phyloP scores from a whole-genome alignment of 495 filamentous ascomycete species.

The Penicillium riverlandense region DNA sequence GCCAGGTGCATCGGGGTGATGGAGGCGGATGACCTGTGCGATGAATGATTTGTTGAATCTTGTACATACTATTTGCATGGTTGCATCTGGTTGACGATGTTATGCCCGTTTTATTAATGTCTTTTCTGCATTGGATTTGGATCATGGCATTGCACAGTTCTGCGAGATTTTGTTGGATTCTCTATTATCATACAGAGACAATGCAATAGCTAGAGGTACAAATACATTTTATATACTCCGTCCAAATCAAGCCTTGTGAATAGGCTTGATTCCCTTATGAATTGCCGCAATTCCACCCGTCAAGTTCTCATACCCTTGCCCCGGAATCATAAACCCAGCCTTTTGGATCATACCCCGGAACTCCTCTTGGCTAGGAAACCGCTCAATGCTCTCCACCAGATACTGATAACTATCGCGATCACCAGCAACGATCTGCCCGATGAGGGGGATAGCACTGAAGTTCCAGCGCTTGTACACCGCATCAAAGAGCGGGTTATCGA shows the following conservation, averaged over 20 bases:
- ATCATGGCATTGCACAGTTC: neutral
- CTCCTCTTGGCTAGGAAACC: conserved; percentile 77
- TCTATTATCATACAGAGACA: conserved; percentile 3
- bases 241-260: conserved; percentile 23
- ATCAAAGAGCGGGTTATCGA: conserved; percentile 65
- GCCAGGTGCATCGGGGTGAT: conserved; percentile 25
- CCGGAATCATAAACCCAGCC: conserved; percentile 81
- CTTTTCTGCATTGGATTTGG: neutral
- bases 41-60: conserved; percentile 9
- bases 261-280: conserved; percentile 91
- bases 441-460: conserved; percentile 86
- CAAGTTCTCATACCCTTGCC: conserved; percentile 77
- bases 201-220: neutral
- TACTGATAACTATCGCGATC: conserved; percentile 98
- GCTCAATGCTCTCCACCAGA: conserved; percentile 94
- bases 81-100: conserved; percentile 13
- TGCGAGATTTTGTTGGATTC: too few relatives aligned
- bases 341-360: conserved; percentile 82
- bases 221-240: neutral
- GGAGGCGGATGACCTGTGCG: conserved; percentile 30
- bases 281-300: conserved; percentile 90
- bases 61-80: conserved; percentile 6
- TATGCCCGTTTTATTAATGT: conserved; percentile 3
- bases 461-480: conserved; percentile 94
- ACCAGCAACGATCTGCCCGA: conserved; percentile 90